phyloP scores from a whole-genome alignment of 176 grass and related monocot species.

The Musa beccarii region DNA sequence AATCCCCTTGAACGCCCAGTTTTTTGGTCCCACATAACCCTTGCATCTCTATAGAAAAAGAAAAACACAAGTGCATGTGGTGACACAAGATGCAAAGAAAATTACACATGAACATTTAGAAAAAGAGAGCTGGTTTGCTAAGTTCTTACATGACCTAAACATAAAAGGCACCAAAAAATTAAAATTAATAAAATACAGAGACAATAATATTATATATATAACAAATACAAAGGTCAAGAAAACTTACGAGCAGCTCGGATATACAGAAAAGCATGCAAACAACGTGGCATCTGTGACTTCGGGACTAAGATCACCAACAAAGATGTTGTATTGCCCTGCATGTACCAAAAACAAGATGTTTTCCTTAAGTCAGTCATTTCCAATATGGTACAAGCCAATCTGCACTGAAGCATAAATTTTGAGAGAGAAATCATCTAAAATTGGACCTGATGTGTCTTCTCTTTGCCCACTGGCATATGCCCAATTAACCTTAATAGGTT shows the following conservation, averaged over 20 bases:
- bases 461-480: slow-evolving; percentile 92
- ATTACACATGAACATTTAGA: not conserved
- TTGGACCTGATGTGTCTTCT: slow-evolving; percentile 92
- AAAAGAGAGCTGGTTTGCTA: too few species aligned
- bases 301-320: slow-evolving; percentile 92
- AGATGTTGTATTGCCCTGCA: slow-evolving; percentile 87
- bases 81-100: not conserved
- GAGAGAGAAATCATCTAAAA: not conserved
- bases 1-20: slow-evolving; percentile 22
- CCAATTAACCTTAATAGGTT: slow-evolving; percentile 97
- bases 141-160: too few species aligned
- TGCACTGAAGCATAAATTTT: not conserved
- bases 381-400: not conserved
- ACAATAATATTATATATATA: not conserved
- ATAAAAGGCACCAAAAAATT: not conserved
- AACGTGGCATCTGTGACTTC: slow-evolving; percentile 90
- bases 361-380: not conserved
- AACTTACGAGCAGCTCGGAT: slow-evolving; percentile 83
- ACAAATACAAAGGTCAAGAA: slow-evolving; percentile 6
- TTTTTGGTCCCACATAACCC: slow-evolving; percentile 27
- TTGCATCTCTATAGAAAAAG: slow-evolving; percentile 43
- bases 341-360: slow-evolving; percentile 9
- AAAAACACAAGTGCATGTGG: slow-evolving; percentile 22
- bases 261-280: slow-evolving; percentile 81
- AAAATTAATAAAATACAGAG: not conserved